Percentiles rank a stretch among this genome's conserved stretches.
phyloP scores from a whole-genome alignment of 1,284 basidiomycete species.

The Leccinum subspadiceum region DNA sequence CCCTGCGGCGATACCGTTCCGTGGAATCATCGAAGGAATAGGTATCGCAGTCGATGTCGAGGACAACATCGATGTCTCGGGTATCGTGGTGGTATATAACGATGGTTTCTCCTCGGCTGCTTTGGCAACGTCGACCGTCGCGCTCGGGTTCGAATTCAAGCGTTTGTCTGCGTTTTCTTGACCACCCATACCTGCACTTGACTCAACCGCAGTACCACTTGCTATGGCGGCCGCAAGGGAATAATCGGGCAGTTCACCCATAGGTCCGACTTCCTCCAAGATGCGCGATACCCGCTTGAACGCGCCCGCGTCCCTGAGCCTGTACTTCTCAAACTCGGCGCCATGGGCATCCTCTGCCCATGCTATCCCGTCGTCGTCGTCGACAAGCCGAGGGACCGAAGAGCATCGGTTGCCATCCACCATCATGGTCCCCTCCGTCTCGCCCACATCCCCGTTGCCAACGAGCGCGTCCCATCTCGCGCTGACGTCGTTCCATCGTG shows the following conservation, averaged over 20 bases:
- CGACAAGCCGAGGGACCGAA: constrained; percentile 17
- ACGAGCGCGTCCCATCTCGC: constrained; percentile 45
- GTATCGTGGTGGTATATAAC: constrained; percentile 2
- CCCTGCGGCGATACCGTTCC: constrained; percentile 26
- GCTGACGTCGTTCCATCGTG: constrained; percentile 49
- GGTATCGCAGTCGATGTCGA: constrained; percentile 26
- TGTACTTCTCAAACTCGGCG: constrained; percentile 33
- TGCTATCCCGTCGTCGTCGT: constrained; percentile 34
- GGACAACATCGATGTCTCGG: constrained; percentile 4
- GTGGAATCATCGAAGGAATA: constrained; percentile 23
- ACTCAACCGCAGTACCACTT: not conserved
- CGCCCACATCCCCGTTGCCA: constrained; percentile 11
- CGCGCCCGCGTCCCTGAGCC: constrained; percentile 6
- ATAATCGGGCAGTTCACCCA: constrained; percentile 37
- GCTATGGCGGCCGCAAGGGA: constrained; percentile 11
- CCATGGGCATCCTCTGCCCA: constrained; percentile 52
- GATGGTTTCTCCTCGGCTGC: constrained; percentile 7
- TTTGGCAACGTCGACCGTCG: constrained; percentile 7
- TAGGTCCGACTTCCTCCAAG: constrained; percentile 34
- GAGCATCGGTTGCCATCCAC: not conserved
- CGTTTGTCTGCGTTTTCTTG: not conserved
- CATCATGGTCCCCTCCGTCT: constrained; percentile 12
- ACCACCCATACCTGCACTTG: not conserved
- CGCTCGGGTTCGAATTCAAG: not conserved
- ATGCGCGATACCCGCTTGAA: constrained; percentile 24